Conservation (phyloP, 805 yeast genomes). For the Starmerella kuoi region DNA sequence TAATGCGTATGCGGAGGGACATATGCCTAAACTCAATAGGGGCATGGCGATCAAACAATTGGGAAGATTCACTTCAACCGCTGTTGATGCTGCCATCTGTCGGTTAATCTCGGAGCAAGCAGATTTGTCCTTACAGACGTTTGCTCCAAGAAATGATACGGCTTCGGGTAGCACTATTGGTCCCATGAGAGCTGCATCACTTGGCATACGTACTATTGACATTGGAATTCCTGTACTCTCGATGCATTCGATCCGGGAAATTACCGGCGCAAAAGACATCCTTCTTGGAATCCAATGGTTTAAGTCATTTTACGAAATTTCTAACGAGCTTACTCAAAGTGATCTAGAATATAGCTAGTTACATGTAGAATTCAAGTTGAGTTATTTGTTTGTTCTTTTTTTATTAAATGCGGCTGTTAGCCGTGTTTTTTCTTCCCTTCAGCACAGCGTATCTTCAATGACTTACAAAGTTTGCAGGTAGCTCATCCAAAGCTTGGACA, state of each 20-base stretch:
- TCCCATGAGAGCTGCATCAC: slow-evolving; percentile 76
- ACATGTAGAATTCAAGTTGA: no score
- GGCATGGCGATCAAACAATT: slow-evolving; percentile 96
- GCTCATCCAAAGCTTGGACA: no score
- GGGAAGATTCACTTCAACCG: slow-evolving; percentile 89
- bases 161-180: slow-evolving; percentile 97
- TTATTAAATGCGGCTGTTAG: no score
- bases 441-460: no score
- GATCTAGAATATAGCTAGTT: no score
- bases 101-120: slow-evolving; percentile 57
- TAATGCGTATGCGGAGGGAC: slow-evolving; percentile 59
- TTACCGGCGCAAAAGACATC: slow-evolving; percentile 72
- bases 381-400: no score
- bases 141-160: slow-evolving; percentile 83
- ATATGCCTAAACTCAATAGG: slow-evolving; percentile 66
- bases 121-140: slow-evolving; percentile 69
- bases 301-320: slow-evolving; percentile 37
- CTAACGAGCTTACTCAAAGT: slow-evolving; percentile 7
- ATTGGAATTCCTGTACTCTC: slow-evolving; percentile 83
- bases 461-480: no score
- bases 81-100: slow-evolving; percentile 75
- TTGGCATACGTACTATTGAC: slow-evolving; percentile 80
- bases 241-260: slow-evolving; percentile 90
- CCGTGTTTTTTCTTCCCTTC: no score
- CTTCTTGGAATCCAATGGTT: slow-evolving; percentile 51